Evolutionary conservation across 1,284 basidiomycete species (phyloP).

Genomic region (Ustilago esculenta): DNA sequence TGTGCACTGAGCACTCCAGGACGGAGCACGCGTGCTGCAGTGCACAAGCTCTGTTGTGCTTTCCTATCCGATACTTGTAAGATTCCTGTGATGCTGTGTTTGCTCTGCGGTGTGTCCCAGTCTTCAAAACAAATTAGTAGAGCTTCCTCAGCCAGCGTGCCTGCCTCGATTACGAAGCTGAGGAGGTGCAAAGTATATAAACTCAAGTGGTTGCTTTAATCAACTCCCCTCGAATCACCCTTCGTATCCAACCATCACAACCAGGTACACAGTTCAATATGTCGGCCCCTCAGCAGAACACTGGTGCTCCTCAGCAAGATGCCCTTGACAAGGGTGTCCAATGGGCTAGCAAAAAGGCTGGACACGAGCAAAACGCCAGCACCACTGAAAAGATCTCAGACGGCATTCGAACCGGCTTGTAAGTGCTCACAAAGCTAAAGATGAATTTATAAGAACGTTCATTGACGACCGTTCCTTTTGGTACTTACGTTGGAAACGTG

Average conservation of each 20-base stretch:
- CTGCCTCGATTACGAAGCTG: no score
- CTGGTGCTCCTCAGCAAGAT: slow-evolving; percentile 48
- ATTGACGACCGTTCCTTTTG: no score
- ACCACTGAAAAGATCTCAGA: slow-evolving; percentile 60
- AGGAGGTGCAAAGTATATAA: no score
- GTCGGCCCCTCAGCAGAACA: slow-evolving; percentile 38
- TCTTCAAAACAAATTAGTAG: no score
- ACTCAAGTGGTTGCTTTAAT: no score
- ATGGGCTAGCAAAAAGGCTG: slow-evolving; percentile 36
- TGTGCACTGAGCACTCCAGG: no score
- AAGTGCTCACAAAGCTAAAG: slow-evolving; percentile 7
- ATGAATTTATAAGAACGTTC: no score
- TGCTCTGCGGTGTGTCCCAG: not conserved
- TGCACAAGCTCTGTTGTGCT: no score
- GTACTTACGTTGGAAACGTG: not conserved
- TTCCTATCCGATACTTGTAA: no score
- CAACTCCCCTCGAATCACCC: not conserved
- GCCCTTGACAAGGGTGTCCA: slow-evolving; percentile 57
- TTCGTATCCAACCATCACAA: not conserved
- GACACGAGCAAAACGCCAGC: slow-evolving; percentile 40
- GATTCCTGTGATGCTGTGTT: not conserved
- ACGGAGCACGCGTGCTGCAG: no score
- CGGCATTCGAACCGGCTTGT: slow-evolving; percentile 54
- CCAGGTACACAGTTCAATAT: slow-evolving; percentile 15
- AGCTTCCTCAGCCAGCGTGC: not conserved